Evolutionary conservation across 805 yeast genomes (phyloP), one percentile per base, ranked within the genome.

Genomic region (Barnettozyma californica): DNA sequence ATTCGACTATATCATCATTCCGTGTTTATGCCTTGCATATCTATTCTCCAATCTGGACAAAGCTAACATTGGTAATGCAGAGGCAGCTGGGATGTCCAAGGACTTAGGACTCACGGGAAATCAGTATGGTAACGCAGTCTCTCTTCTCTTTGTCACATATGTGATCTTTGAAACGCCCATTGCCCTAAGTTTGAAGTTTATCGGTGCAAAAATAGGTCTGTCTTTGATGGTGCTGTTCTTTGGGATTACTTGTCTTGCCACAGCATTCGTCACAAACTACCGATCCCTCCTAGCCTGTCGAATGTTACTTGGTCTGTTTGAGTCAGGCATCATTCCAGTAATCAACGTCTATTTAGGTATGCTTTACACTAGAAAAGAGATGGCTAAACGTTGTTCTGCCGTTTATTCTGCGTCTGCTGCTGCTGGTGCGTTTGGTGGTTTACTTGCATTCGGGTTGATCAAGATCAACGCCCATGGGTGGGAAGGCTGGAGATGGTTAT

Each of bases 41-140:
- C 69, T 77, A 48, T 63, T 74, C 41, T 71, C 80, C 3, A 68
- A 70, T 43, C 62, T 80, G 48, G 84, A 80, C 61, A 70, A 77
- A 50, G 75, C 81, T 13, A 79, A 78, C 57, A 76, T 80, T 46
- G 83, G 84, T 54, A 80, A 80, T 57, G 84, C 84, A 9, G 70
- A 70, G 38, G 68, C 76, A 3, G 83, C 80, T 13, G 84, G 84
- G 4, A 53, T 79, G 51, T 61, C 68, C 0, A 65, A 65, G 25
- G 75, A 69, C 46, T 48, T 77, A 18, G 64, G 67, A 8, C 58
- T 77, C 23, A 55, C 62, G 1, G 68, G 67, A 1, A 62, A 58
- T 20, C 71, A 76, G 53, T 76, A 67, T 54, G 70, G 74, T 21
- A 68, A 67, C 34, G 71, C 69, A 26, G 75, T 74, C 5, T 69